These are phyloP conservation scores for Fraxinus baroniana DNA, from an alignment of 305 asterid genomes.

Conservation along the genomic window DNA sequence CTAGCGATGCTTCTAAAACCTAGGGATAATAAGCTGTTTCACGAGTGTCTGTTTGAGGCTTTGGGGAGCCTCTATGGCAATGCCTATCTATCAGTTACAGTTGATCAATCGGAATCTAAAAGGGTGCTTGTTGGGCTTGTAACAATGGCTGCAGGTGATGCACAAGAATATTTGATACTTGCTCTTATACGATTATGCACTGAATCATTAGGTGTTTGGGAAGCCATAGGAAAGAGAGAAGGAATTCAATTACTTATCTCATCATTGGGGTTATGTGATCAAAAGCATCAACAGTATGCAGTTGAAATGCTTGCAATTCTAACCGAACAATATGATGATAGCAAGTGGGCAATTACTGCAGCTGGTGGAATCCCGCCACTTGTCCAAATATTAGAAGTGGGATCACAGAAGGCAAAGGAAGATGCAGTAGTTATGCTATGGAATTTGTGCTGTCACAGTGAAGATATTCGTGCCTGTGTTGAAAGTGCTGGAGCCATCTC, in stretches of 20 bases:
- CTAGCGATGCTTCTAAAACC: conserved; percentile 72
- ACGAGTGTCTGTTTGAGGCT: conserved; percentile 83
- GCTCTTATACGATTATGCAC: conserved; percentile 58
- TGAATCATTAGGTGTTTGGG: conserved; percentile 63
- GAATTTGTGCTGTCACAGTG: conserved; percentile 76
- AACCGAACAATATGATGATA: conserved; percentile 74
- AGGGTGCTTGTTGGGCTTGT: conserved; percentile 70
- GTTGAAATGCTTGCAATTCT: conserved; percentile 76
- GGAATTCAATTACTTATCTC: conserved; percentile 86
- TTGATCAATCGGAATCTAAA: conserved; percentile 66
- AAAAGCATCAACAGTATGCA: conserved; percentile 78
- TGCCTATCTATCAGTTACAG: conserved; percentile 39
- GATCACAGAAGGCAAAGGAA: conserved; percentile 70
- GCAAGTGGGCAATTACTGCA: conserved; percentile 97
- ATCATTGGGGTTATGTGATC: conserved; percentile 70
- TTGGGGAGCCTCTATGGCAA: conserved; percentile 74
- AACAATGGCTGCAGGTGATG: conserved; percentile 66
- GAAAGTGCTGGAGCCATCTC: conserved; percentile 83
- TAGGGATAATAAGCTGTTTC: conserved; percentile 75
- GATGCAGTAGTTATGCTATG: conserved; percentile 57
- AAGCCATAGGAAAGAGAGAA: conserved; percentile 82
- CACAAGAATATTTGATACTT: conserved; percentile 63
- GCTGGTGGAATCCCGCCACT: conserved; percentile 97
- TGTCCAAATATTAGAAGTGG: conserved; percentile 70
- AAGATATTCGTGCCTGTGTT: conserved; percentile 76